These are phyloP conservation scores for Coemansia guatemalensis DNA, from an alignment of 192 early-diverging fungal genomes.

Conservation along the genomic window DNA sequence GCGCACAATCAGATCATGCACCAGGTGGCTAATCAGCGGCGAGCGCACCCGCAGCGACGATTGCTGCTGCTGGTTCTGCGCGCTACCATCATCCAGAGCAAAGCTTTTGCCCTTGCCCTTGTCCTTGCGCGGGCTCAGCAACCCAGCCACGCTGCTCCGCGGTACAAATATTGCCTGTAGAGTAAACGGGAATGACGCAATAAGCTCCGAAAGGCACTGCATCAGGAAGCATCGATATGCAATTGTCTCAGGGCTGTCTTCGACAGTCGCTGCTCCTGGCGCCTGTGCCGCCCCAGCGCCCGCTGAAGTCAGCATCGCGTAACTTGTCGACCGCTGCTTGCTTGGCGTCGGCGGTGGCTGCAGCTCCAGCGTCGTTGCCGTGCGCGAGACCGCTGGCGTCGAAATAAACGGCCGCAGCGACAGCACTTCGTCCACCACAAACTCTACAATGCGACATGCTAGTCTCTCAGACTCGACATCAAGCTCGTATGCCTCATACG, in stretches of 20 bases:
- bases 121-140: conserved; percentile 41
- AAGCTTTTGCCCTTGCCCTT: conserved; percentile 35
- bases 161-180: conserved; percentile 38
- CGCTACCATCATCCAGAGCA: conserved; percentile 10
- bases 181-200: conserved; percentile 76
- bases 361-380: conserved; percentile 6
- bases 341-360: conserved; percentile 18
- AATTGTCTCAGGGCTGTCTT: conserved; percentile 44
- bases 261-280: background rate
- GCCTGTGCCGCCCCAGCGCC: background rate
- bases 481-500: conserved; percentile 41
- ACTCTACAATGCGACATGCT: conserved; percentile 47
- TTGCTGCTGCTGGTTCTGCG: conserved; percentile 10
- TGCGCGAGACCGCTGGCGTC: conserved; percentile 7
- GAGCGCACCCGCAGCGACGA: conserved; percentile 35
- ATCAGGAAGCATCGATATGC: conserved; percentile 76
- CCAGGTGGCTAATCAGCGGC: conserved; percentile 47
- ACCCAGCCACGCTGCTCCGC: conserved; percentile 18
- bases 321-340: conserved; percentile 25
- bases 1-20: conserved; percentile 52
- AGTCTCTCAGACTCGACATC: conserved; percentile 43
- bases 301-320: conserved; percentile 11
- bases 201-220: conserved; percentile 82
- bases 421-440: conserved; percentile 47
- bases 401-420: conserved; percentile 25